These are phyloP conservation scores for Penicillium flavigenum DNA, from an alignment of 495 filamentous ascomycete species.

Conservation along the genomic window DNA sequence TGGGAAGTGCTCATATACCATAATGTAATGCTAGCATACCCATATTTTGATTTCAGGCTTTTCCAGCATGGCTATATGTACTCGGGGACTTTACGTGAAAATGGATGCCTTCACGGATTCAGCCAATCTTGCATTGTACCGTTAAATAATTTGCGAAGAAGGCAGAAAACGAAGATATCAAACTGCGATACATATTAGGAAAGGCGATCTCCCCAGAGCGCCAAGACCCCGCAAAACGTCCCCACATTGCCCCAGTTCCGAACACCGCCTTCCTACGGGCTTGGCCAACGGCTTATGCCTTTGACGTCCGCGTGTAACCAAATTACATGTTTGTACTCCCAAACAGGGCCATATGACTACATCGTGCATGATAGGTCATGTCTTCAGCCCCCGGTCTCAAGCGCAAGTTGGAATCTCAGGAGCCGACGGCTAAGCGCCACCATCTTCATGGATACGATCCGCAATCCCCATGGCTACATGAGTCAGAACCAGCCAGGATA, in stretches of 20 bases:
- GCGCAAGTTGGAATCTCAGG: constrained; percentile 30
- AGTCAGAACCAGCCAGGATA: constrained; percentile 27
- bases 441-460: constrained; percentile 33
- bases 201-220: constrained; percentile 52
- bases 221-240: constrained; percentile 29
- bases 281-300: constrained; percentile 10
- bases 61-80: too few relatives aligned
- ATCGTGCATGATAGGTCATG: constrained; percentile 20
- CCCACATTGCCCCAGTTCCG: constrained; percentile 25
- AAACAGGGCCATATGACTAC: constrained; percentile 10
- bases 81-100: too few relatives aligned
- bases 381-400: constrained; percentile 24
- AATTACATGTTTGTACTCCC: neutral
- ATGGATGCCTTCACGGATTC: too few relatives aligned
- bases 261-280: constrained; percentile 31
- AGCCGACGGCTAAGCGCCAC: constrained; percentile 27
- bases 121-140: too few relatives aligned
- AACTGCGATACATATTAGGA: too few relatives aligned
- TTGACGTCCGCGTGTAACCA: neutral
- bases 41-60: too few relatives aligned
- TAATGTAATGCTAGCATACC: too few relatives aligned
- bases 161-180: too few relatives aligned
- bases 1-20: too few relatives aligned
- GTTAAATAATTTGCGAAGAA: neutral
- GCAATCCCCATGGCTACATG: constrained; percentile 40